phyloP scores from a whole-genome alignment of 345 rosid genomes.

The Camelina sativa region DNA sequence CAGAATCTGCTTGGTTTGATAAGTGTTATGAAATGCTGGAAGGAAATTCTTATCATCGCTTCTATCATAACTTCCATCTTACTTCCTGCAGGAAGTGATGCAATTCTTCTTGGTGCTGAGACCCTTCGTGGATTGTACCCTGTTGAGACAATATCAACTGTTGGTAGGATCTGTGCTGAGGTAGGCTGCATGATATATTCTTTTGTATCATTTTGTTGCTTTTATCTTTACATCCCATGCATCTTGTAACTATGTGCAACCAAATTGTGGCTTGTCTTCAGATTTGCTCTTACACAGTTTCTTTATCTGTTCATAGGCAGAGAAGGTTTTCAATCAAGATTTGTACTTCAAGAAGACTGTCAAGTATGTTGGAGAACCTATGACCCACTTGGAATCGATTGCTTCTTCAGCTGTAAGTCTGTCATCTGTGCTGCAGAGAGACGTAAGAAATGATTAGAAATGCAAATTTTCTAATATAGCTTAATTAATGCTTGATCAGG shows the following conservation, averaged over 20 bases:
- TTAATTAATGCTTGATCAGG: constrained; percentile 51
- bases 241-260: constrained; percentile 7
- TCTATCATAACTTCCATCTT: constrained; percentile 21
- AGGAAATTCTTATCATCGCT: neutral
- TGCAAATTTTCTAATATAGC: constrained; percentile 15
- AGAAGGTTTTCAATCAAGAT: constrained; percentile 96
- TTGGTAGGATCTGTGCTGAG: constrained; percentile 93
- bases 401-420: constrained; percentile 91
- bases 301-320: constrained; percentile 60
- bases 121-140: constrained; percentile 96
- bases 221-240: neutral
- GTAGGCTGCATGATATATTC: constrained; percentile 43
- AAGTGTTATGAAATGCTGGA: neutral
- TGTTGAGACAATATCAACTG: constrained; percentile 76
- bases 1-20: constrained; percentile 16
- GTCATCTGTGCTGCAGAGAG: neutral
- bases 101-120: constrained; percentile 96
- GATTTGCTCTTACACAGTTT: constrained; percentile 9
- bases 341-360: constrained; percentile 87
- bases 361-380: constrained; percentile 94
- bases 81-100: constrained; percentile 74
- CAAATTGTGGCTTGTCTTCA: constrained; percentile 10
- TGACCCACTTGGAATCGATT: constrained; percentile 95
- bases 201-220: neutral
- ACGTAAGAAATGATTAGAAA: neutral